These are phyloP conservation scores for Keithomyces neogunnii DNA, from an alignment of 2,329 filamentous ascomycete genomes.

Conservation along the genomic window DNA sequence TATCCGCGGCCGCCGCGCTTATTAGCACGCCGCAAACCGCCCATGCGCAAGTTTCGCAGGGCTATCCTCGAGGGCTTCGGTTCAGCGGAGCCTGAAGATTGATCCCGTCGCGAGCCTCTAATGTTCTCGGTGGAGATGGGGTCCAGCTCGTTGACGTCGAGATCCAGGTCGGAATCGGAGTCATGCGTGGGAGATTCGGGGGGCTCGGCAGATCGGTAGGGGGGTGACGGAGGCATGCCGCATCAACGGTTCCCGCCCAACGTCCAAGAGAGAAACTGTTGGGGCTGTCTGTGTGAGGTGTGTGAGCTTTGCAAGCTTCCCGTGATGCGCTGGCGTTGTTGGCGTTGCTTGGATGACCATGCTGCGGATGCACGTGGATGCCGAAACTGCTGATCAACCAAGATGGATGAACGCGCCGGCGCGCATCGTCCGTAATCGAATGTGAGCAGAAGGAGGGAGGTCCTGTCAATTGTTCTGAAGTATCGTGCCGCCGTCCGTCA, in stretches of 20 bases:
- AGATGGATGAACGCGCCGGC: conserved; percentile 8
- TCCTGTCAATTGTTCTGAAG: no score
- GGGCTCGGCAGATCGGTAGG: conserved; percentile 47
- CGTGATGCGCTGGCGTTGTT: conserved; percentile 8
- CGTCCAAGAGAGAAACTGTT: conserved; percentile 2
- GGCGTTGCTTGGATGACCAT: conserved; percentile 11
- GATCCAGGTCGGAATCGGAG: conserved; percentile 63
- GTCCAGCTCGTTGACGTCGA: conserved; percentile 75
- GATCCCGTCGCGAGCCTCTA: conserved; percentile 21
- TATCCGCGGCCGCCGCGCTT: conserved; percentile 47
- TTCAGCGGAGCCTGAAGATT: conserved; percentile 30
- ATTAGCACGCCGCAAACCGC: conserved; percentile 47
- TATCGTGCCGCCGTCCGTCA: no score
- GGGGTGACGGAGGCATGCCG: conserved; percentile 50
- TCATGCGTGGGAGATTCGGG: conserved; percentile 59
- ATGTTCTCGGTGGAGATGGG: conserved; percentile 39
- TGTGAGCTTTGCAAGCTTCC: conserved; percentile 5
- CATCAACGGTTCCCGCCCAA: conserved; percentile 10
- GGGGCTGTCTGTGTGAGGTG: conserved; percentile 8
- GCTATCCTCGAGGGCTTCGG: conserved; percentile 55
- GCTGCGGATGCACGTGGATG: conserved; percentile 8
- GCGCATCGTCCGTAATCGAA: conserved; percentile 2
- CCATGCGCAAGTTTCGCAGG: conserved; percentile 61
- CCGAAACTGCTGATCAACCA: conserved; percentile 1
- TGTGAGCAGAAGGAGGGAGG: neutral